Percentiles rank a stretch among this genome's conserved stretches.
These are phyloP conservation scores for Penicillium sp. DNA, from an alignment of 2,329 filamentous ascomycete genomes.

Conservation along the genomic window DNA sequence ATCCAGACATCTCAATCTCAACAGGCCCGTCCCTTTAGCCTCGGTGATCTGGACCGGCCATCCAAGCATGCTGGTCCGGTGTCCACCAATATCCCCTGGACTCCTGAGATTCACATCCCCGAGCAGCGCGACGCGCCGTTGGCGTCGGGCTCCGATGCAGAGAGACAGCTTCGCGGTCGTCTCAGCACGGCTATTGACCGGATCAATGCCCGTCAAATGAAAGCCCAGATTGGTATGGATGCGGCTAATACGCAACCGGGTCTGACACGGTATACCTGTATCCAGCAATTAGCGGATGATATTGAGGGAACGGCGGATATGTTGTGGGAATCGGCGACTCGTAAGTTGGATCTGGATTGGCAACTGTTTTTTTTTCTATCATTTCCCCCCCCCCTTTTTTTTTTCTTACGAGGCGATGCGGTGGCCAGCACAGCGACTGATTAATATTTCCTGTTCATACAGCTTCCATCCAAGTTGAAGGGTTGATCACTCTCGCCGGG, in stretches of 20 bases:
- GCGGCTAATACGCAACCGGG: constrained; percentile 24
- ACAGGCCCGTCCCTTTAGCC: not conserved
- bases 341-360: constrained; percentile 46
- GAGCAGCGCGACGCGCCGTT: constrained; percentile 50
- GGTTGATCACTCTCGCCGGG: constrained; percentile 70
- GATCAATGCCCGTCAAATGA: constrained; percentile 24
- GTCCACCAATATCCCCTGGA: constrained; percentile 10
- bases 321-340: constrained; percentile 80
- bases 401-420: not conserved
- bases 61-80: not conserved
- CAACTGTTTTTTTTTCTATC: too few relatives aligned
- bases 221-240: constrained; percentile 35
- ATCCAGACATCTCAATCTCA: not conserved
- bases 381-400: too few relatives aligned
- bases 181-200: constrained; percentile 14
- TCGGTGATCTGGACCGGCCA: not conserved
- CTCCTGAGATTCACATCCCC: constrained; percentile 37
- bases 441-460: constrained; percentile 1
- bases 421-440: not conserved
- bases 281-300: constrained; percentile 67
- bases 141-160: constrained; percentile 52
- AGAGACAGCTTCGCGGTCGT: constrained; percentile 35
- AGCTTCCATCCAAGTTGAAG: constrained; percentile 77
- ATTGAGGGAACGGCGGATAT: constrained; percentile 70
- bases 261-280: constrained; percentile 52